Base-by-base conservation (phyloP, 768 basidiomycete genomes). In the Artomyces pyxidatus region DNA sequence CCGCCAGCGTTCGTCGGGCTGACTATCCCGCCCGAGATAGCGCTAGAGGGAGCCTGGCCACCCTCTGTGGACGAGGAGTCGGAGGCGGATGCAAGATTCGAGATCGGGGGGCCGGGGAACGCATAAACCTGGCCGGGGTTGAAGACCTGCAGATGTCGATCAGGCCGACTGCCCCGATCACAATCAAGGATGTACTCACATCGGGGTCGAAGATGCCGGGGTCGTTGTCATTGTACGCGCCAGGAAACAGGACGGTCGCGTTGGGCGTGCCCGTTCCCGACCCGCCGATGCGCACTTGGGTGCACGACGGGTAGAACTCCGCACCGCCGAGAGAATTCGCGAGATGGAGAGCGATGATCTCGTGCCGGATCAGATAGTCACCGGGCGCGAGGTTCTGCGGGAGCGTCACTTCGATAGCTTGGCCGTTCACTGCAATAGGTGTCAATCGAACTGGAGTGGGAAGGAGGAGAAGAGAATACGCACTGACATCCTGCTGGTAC, bases 281-380 rank as follows among this genome's bases (percentile, higher is more conserved):
- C 10, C 86, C 85, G 2, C 71, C 65, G 30, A 89, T 63, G 32
- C 61, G 66, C 49, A 69, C n/a, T 62, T 77, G 76, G 3, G 75
- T 70, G 63, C 88, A 91, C 23, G 77, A 76, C 0, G 84, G 81
- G 62, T 91, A 91, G 65, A 88, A 90, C 65, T 91, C 88, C 1
- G 85, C 87, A 17, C 83, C 84, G 5, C 80, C 79, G 16, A 59
- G 9, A 2, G 58, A 54, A n/a, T 60, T 70, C 6, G 74, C 86
- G 40, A 81, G 72, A 58, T 89, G 88, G 12, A 89, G 76, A 9
- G 83, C 81, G 61, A 89, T 81, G 63, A 89, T 83, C 61, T 90
- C 87, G 62, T 87, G 81, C 1, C 87, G 83, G 59, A 88, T 63
- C 50, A 90, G 69, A 63, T 89, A 89, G 56, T 83, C 77, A 4